Evolutionary conservation across 176 grass and related monocot species (phyloP), one percentile per base, ranked within the genome.

Genomic region (Elymus sibiricus): DNA sequence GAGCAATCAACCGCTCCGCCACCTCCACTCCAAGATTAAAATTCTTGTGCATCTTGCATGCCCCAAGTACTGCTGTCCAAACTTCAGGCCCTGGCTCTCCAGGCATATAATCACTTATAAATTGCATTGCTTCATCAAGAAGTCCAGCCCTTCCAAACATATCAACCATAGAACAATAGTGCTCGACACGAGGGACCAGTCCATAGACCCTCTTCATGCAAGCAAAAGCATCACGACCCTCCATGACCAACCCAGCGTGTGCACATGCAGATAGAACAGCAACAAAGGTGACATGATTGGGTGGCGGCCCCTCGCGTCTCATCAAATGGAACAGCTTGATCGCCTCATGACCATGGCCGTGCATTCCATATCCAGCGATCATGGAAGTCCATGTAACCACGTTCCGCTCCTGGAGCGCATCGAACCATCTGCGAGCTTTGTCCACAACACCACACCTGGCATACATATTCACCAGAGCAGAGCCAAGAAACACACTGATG

Each of bases 131-230:
- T 34, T 94, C 83, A 40, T 93, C 91, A 83, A 93, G 65, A 80
- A 93, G 91, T 67, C 95, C 93, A 65, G 90, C 86, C 69, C 95
- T 91, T 73, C 93, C 92, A 78, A 87, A 88, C 90, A 98, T 94
- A 90, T 98, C 96, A 85, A 98, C 91, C 90, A 98, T 89, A 76
- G 86, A 94, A 66, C 91, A 94, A 70, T 83, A 92, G 74, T 98
- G 96, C 58, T 95, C 94, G 2, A 82, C 79, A 62, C 87, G 85
- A 66, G 93, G 96, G 55, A 76, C 80, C 82, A 98, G 87, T 27
- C 88, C 70, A 32, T 95, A 95, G 26, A 86, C 71, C 70, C 58
- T 80, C 62, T 89, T 93, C 96, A 95, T 94, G 26, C 70, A 92
- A 10, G 60, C 81, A 82, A 95, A 95, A 83, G 81, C 91, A 78